A percentile compares a stretch with the other conserved stretches of the same genome.
Evolutionary conservation across 192 early-diverging fungal genomes (phyloP).

Genomic region (Mortierella alpina): DNA sequence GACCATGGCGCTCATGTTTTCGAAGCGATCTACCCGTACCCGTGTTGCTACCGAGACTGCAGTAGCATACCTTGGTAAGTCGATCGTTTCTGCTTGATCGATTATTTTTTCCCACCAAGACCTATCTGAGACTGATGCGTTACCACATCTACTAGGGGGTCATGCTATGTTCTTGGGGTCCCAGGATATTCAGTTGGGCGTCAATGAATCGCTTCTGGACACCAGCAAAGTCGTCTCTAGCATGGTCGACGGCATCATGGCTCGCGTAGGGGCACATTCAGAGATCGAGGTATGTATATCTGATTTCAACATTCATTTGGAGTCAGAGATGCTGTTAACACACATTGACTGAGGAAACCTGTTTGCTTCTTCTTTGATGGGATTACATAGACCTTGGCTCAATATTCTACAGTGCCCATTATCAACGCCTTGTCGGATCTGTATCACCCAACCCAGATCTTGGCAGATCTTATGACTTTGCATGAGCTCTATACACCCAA

Average conservation of each 20-base stretch:
- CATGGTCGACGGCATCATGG: slow-evolving; percentile 97
- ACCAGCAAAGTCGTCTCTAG: slow-evolving; percentile 91
- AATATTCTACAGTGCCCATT: slow-evolving; percentile 90
- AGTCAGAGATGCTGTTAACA: background rate
- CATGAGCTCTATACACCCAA: slow-evolving; percentile 78
- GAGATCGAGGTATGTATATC: slow-evolving; percentile 79
- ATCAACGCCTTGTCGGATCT: slow-evolving; percentile 96
- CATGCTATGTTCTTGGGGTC: slow-evolving; percentile 95
- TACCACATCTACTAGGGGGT: slow-evolving; percentile 69
- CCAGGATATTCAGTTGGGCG: slow-evolving; percentile 96
- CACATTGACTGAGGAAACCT: background rate
- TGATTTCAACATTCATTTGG: background rate
- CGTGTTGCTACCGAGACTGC: slow-evolving; percentile 94
- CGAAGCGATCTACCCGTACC: slow-evolving; percentile 96
- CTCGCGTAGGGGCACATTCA: slow-evolving; percentile 87
- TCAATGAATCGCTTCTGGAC: slow-evolving; percentile 93
- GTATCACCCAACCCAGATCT: slow-evolving; percentile 96
- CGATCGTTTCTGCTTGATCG: background rate
- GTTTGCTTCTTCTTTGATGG: background rate
- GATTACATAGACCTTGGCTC: slow-evolving; percentile 73
- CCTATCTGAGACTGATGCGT: background rate
- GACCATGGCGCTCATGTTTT: slow-evolving; percentile 93
- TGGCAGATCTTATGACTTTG: slow-evolving; percentile 95
- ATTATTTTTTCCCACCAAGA: background rate
- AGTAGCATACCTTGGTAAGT: slow-evolving; percentile 80